Evolutionary conservation across 345 rosid species (phyloP).

Genomic region (Citrus inodora): DNA sequence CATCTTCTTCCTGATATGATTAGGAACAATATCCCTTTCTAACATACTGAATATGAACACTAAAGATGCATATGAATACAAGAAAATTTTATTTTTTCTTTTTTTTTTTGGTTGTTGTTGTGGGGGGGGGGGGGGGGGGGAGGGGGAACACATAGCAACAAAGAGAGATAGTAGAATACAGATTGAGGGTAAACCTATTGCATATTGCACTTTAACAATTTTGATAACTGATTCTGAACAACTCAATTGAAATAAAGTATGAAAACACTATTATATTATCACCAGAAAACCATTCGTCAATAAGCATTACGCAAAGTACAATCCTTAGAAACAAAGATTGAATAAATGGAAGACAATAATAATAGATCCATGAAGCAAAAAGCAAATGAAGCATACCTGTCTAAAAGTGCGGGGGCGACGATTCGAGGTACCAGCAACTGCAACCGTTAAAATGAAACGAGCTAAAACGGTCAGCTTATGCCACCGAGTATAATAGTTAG

Average conservation of each 20-base stretch:
- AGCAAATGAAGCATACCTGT: constrained; percentile 35
- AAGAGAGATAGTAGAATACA: background rate
- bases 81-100: background rate
- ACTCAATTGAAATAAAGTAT: background rate
- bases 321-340: background rate
- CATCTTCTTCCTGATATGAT: constrained; percentile 38
- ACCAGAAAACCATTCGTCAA: background rate
- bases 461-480: background rate
- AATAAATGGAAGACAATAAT: background rate
- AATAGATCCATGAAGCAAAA: background rate
- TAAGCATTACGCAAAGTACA: background rate
- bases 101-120: too few species aligned
- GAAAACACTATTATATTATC: background rate
- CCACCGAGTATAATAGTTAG: background rate
- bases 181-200: background rate
- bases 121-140: background rate
- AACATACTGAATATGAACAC: background rate
- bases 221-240: background rate
- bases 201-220: background rate
- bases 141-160: background rate
- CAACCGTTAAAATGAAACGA: constrained; percentile 17
- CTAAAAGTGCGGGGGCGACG: constrained; percentile 91
- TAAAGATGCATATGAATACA: background rate
- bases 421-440: constrained; percentile 83
- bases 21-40: background rate